Percentiles rank a stretch among this genome's conserved stretches.
phyloP scores from a whole-genome alignment of 2,329 filamentous ascomycete genomes.

The Akanthomyces lecanii region DNA sequence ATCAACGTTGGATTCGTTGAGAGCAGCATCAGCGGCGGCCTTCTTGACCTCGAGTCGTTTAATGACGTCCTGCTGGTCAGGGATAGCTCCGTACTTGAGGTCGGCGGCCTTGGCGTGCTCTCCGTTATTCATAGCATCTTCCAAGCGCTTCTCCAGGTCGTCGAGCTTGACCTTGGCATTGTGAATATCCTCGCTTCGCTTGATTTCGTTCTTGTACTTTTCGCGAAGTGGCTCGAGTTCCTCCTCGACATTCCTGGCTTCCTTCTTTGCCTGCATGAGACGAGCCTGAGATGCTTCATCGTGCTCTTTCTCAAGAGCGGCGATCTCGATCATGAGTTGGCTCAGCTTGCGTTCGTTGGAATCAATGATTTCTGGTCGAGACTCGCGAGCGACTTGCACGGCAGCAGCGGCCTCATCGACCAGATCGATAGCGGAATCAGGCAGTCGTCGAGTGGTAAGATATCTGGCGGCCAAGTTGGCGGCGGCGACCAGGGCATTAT shows the following conservation, averaged over 20 bases:
- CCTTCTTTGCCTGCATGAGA: slow-evolving; percentile 76
- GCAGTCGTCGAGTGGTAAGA: slow-evolving; percentile 82
- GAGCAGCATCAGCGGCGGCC: slow-evolving; percentile 67
- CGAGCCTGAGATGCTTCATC: slow-evolving; percentile 87
- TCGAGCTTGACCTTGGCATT: slow-evolving; percentile 94
- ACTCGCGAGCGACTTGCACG: slow-evolving; percentile 93
- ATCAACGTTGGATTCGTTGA: slow-evolving; percentile 54
- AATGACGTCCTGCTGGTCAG: slow-evolving; percentile 80
- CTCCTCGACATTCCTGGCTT: slow-evolving; percentile 91
- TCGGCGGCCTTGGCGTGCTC: slow-evolving; percentile 87
- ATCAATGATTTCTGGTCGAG: slow-evolving; percentile 92
- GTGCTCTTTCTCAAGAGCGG: slow-evolving; percentile 88
- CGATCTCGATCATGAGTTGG: slow-evolving; percentile 95
- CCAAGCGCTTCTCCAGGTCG: slow-evolving; percentile 81
- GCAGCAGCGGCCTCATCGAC: slow-evolving; percentile 95
- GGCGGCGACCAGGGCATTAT: slow-evolving; percentile 85
- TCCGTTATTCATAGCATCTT: slow-evolving; percentile 83
- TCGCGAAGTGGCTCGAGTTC: slow-evolving; percentile 87
- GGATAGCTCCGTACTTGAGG: slow-evolving; percentile 94
- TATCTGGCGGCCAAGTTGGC: slow-evolving; percentile 92
- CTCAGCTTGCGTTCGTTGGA: slow-evolving; percentile 85
- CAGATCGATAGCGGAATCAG: slow-evolving; percentile 93
- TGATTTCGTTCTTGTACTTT: slow-evolving; percentile 92
- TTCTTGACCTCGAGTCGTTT: slow-evolving; percentile 77
- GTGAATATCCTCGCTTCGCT: slow-evolving; percentile 86